Evolutionary conservation across 257 asterid genomes (phyloP), one percentile per base, ranked within the genome.

Genomic region (Cruciata laevipes): DNA sequence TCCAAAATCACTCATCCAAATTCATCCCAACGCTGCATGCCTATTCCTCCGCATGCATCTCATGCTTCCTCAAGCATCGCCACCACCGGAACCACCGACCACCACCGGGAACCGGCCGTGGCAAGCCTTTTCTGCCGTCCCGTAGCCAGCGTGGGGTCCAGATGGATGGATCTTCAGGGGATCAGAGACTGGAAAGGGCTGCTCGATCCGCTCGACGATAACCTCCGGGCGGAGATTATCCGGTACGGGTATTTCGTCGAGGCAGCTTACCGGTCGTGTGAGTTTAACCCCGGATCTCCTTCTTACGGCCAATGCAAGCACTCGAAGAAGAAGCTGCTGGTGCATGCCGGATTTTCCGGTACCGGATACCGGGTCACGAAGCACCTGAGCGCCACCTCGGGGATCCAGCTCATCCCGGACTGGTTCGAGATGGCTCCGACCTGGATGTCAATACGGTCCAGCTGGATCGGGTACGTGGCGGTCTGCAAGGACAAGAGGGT

Each of bases 401-500:
- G 96, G 0, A 81, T 90, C 52, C 84, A 80, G 30, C 58, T 88
- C 8, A 1, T 47, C 4, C 97, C 97, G 0, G 47, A 59, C 1
- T 90, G 97, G 97, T 75, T 70, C 6, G 82, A 86, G 13, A 82
- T 62, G 37, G 84, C 52, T 13, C 92, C 96, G 0, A 67, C 20
- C 0, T 85, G 93, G 97, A 75, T 85, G 71, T 68, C 83, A 12
- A 68, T 42, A 49, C 89, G 72, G 30, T 83, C 97, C 1, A 82
- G 96, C 68, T 90, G 97, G 97, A 85, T 90, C 3, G 97, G 97
- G 0, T 90, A 83, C 52, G 90, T 90, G 24, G 96, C 97, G 0
- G 87, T 90, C 3, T 88, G 93, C 49, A 80, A 85, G 5, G 95
- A 90, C 77, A 68, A 70, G 64, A 65, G 70, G 1, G 93, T 83